Conservation (phyloP, 139 green algal species). For the Deuterostichococcus epilithicus region DNA sequence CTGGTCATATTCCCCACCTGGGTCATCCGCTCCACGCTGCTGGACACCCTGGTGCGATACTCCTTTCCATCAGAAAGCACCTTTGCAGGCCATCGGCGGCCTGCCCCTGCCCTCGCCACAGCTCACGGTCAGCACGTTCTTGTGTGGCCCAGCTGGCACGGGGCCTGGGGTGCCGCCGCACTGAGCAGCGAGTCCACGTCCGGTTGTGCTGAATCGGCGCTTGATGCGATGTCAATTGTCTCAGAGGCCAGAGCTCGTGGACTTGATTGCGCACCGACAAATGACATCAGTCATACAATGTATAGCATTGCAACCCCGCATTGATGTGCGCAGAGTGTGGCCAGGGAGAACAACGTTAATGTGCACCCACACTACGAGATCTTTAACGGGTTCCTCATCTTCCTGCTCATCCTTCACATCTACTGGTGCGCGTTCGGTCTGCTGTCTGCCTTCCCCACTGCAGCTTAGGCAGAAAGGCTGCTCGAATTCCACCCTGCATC, state of each 20-base stretch:
- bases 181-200: background rate
- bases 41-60: slow-evolving; percentile 35
- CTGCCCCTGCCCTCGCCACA: too few species aligned
- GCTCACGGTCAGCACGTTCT: background rate
- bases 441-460: too few species aligned
- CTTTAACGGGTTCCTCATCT: slow-evolving; percentile 70
- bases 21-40: slow-evolving; percentile 52
- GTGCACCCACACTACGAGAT: slow-evolving; percentile 74
- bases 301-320: background rate
- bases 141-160: background rate
- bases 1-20: slow-evolving; percentile 55
- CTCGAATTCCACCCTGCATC: too few species aligned
- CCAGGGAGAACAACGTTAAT: slow-evolving; percentile 46
- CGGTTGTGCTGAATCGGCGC: background rate
- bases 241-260: background rate
- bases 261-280: background rate
- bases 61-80: background rate
- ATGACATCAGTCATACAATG: background rate
- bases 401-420: slow-evolving; percentile 75
- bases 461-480: too few species aligned
- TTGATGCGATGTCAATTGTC: background rate
- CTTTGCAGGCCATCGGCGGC: background rate
- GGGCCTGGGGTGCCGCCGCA: background rate
- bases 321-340: slow-evolving; percentile 17
- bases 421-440: slow-evolving; percentile 69